Conservation (phyloP, 1,139 yeast genomes). For the Groenewaldozyma auringiensis region DNA sequence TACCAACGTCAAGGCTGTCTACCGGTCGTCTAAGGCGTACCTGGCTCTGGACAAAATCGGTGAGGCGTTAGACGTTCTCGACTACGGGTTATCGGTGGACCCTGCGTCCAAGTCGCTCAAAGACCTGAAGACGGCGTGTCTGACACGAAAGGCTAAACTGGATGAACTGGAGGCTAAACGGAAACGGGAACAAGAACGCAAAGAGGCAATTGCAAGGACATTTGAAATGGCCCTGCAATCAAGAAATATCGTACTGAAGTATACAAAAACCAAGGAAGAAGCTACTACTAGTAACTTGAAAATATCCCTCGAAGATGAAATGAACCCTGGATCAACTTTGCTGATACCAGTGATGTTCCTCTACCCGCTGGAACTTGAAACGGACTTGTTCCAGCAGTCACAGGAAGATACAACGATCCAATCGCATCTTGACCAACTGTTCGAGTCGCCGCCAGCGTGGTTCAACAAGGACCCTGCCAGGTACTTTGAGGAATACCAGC, state of each 20-base stretch:
- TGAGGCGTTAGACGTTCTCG: constrained; percentile 62
- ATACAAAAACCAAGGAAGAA: constrained; percentile 13
- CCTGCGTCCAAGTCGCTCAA: constrained; percentile 46
- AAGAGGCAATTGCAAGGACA: constrained; percentile 29
- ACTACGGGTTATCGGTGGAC: constrained; percentile 57
- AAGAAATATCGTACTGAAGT: constrained; percentile 16
- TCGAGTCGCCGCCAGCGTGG: constrained; percentile 65
- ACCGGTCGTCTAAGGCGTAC: constrained; percentile 77
- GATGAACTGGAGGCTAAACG: constrained; percentile 22
- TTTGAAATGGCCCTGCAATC: constrained; percentile 31
- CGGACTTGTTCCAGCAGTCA: constrained; percentile 66
- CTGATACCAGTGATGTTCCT: constrained; percentile 72
- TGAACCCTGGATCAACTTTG: constrained; percentile 70
- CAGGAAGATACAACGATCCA: constrained; percentile 60
- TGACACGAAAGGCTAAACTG: constrained; percentile 26
- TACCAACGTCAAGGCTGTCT: constrained; percentile 73
- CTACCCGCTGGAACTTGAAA: constrained; percentile 79
- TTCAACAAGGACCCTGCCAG: constrained; percentile 38
- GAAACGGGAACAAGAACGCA: constrained; percentile 32
- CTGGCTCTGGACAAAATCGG: constrained; percentile 56
- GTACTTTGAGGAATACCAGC: constrained; percentile 38
- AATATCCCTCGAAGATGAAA: constrained; percentile 55
- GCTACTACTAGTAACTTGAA: constrained; percentile 23
- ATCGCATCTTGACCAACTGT: constrained; percentile 34
- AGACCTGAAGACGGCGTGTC: constrained; percentile 25